These are phyloP conservation scores for Psidium guajava DNA, from an alignment of 345 rosid genomes.

Conservation along the genomic window DNA sequence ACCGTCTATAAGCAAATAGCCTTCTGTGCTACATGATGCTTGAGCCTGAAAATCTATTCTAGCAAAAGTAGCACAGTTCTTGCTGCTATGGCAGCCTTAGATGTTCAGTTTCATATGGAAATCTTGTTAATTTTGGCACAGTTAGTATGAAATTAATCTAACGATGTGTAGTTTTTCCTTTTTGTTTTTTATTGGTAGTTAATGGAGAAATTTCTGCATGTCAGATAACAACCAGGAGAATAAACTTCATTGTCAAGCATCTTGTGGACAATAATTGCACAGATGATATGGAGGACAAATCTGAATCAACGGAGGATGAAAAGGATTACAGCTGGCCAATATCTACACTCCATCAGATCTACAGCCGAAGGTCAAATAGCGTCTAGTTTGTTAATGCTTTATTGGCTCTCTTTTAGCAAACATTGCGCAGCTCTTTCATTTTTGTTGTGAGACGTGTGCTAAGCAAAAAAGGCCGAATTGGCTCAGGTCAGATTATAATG, in stretches of 20 bases:
- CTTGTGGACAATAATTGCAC: conserved; percentile 25
- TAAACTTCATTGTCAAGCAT: conserved; percentile 77
- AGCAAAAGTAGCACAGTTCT: background rate
- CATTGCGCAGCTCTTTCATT: background rate
- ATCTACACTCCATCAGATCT: conserved; percentile 86
- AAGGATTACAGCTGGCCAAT: conserved; percentile 85
- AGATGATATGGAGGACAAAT: conserved; percentile 34
- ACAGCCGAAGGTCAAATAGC: conserved; percentile 75
- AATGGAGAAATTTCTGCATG: conserved; percentile 15
- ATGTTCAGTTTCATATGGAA: background rate
- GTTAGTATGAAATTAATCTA: background rate
- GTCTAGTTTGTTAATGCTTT: background rate
- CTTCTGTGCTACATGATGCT: background rate
- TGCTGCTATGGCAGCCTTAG: background rate
- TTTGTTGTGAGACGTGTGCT: background rate
- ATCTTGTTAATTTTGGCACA: background rate
- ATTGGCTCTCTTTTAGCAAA: background rate
- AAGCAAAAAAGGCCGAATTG: background rate
- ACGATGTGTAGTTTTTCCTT: background rate
- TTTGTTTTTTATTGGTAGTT: background rate
- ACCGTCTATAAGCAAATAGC: background rate
- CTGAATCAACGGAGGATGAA: conserved; percentile 40
- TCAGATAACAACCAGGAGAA: conserved; percentile 85
- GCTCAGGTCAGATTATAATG: background rate
- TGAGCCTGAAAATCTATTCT: background rate